Percentiles rank a stretch among this genome's conserved stretches.
Conservation (phyloP, 345 rosid genomes). For the Lepidium sativum region DNA sequence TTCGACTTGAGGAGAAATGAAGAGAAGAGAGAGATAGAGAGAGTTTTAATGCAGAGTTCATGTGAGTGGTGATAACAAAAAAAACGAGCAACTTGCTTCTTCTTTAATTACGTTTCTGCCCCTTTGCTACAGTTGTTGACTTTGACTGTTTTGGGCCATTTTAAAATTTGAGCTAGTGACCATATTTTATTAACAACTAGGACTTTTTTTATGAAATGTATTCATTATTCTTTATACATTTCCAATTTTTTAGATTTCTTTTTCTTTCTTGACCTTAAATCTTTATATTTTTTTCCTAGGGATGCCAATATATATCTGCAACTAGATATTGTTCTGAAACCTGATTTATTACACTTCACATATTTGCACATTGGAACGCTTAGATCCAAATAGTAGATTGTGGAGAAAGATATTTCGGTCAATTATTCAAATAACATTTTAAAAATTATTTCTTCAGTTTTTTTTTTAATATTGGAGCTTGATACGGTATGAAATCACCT, state of each 20-base stretch:
- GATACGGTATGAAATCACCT: too few species aligned
- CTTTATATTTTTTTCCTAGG: not conserved
- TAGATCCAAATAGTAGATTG: not conserved
- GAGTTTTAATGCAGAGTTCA: conserved; percentile 30
- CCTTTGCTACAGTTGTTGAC: conserved; percentile 10
- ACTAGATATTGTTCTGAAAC: not conserved
- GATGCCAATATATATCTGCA: not conserved
- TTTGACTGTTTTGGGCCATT: not conserved
- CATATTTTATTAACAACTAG: not conserved
- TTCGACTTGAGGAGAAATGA: conserved; percentile 8
- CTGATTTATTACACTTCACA: not conserved
- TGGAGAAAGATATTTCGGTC: too few species aligned
- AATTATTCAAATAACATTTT: too few species aligned
- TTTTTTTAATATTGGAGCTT: too few species aligned
- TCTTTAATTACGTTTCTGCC: conserved; percentile 4
- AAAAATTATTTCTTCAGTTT: too few species aligned
- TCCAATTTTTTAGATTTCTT: not conserved
- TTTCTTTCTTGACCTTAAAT: not conserved
- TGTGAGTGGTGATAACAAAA: conserved; percentile 27
- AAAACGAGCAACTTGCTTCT: conserved; percentile 15
- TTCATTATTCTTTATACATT: too few species aligned
- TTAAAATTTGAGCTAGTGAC: conserved; percentile 1
- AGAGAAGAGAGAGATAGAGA: not conserved
- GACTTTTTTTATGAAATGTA: too few species aligned
- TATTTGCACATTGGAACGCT: not conserved